Base-by-base conservation (phyloP, 768 basidiomycete species). In the Panaeolus papilionaceus region DNA sequence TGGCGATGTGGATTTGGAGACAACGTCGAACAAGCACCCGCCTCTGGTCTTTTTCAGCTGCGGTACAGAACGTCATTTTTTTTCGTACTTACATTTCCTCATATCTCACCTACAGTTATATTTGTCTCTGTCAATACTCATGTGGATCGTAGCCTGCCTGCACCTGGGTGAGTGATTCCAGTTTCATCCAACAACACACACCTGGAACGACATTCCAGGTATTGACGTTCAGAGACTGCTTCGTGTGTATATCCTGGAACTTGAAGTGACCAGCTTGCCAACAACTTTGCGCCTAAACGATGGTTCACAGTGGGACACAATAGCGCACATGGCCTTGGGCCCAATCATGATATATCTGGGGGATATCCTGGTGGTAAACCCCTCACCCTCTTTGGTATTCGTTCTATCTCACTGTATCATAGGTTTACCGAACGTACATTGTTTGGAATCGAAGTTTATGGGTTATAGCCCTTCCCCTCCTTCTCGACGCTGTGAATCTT, bases 361-460 rank as follows among this genome's bases (percentile, higher is more conserved):
- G 4, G 54, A 58, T 58, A 58, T 58, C 8, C 54, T 58, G 16
- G 54, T 58, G 26, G 54, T 58, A 28, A 14, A 18, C 16, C 28
- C 26, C 20, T 38, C 3, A 54, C 20, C 12, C 7, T 16, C 7
- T 26, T 51, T 28, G 18, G 1, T 8, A 8, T 28, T 37, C 14
- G 26, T 11, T 37, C 28, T 16, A 4, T 12, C 28, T 58, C 28
- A 58, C 10, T 14, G 4, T 58, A 7, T 16, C 16, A 4, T 37
- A 58, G 54, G 54, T 58, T 3, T 58, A 58, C 28, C 54, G 54
- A 18, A 58, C 54, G 0, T 58, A 58, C 33, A 58, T 58, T 12
- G 54, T 58, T 9, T 58, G 54, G 54, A 58, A 58, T 16, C 37
- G 28, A 58, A 58, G 6, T 28, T 10, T 58, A 11, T 58, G 54